Evolutionary conservation across 2,329 filamentous ascomycete genomes (phyloP), one percentile per base, ranked within the genome.

Genomic region (Metarhizium humberi): DNA sequence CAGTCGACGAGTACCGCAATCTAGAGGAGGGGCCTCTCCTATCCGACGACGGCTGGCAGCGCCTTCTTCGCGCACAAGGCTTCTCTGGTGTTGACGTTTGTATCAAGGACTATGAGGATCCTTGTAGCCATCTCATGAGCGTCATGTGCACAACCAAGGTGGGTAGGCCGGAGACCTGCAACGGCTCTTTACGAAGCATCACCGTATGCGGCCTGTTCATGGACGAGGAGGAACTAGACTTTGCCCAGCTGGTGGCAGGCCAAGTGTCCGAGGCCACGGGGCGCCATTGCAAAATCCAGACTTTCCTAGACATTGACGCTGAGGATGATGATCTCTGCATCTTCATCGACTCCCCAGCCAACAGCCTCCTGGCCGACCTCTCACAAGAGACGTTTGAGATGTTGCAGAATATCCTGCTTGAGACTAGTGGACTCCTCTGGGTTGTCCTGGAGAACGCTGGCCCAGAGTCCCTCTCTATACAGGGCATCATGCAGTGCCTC

Each of bases 391-490:
- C 29, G 13, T 60, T 60, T 45, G 51, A 57, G 3, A 18, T 25
- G 2, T n/a, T 60, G 11, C 45, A 56, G 40, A n/a, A 25, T 42
- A 7, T 58, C 25, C 50, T 60, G 4, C 29, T 54, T 14, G n/a
- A 55, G n/a, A 53, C 42, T 10, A 42, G 34, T 7, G 58, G 57
- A 8, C 43, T 59, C 16, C 29, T 60, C 14, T 60, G 58, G 58
- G 57, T 55, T 11, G 49, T 55, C 14, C 58, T 53, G 7, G 51
- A 56, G 30, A 32, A 45, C 29, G 46, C 38, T 18, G 6, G 30
- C 4, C 58, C 55, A 14, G 58, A 60, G 16, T 38, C 50, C 34
- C 48, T 47, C 4, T 38, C 50, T n/a, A 54, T 60, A 30, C 52
- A 50, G 45, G 58, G 58, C 7, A 52, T 60, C 6, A 51, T 60